Evolutionary conservation across 768 basidiomycete genomes (phyloP).

Genomic region (Hericium coralloides): DNA sequence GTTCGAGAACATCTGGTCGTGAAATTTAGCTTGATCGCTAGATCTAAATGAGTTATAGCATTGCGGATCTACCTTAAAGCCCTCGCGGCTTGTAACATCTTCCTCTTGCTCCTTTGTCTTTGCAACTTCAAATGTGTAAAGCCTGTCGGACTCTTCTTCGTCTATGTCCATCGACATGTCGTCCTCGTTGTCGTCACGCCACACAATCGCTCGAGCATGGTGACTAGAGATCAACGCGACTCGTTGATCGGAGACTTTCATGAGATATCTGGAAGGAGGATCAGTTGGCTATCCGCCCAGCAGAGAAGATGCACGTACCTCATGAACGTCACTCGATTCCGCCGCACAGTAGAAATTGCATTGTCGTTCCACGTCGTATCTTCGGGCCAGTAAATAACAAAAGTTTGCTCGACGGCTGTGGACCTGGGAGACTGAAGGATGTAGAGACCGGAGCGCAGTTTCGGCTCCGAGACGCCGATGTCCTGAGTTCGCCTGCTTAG

Average conservation of each 20-base stretch:
- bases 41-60: background rate
- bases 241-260: slow-evolving; percentile 49
- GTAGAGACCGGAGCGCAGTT: slow-evolving; percentile 45
- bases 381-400: slow-evolving; percentile 56
- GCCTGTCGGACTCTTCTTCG: slow-evolving; percentile 34
- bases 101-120: slow-evolving; percentile 51
- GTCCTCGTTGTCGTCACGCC: slow-evolving; percentile 25
- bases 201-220: slow-evolving; percentile 37
- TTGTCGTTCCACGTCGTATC: slow-evolving; percentile 48
- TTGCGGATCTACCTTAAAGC: slow-evolving; percentile 32
- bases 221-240: slow-evolving; percentile 40
- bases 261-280: slow-evolving; percentile 38
- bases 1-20: no score
- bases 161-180: slow-evolving; percentile 25
- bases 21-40: no score
- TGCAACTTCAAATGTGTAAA: slow-evolving; percentile 45
- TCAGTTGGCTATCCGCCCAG: background rate
- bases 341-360: slow-evolving; percentile 32
- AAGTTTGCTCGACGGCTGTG: slow-evolving; percentile 18
- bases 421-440: slow-evolving; percentile 20
- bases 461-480: slow-evolving; percentile 13
- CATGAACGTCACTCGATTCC: slow-evolving; percentile 56
- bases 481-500: no score
- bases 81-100: slow-evolving; percentile 30
- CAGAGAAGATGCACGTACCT: slow-evolving; percentile 27